phyloP scores from a whole-genome alignment of 2,329 filamentous ascomycete species.

The Colletotrichum lini region DNA sequence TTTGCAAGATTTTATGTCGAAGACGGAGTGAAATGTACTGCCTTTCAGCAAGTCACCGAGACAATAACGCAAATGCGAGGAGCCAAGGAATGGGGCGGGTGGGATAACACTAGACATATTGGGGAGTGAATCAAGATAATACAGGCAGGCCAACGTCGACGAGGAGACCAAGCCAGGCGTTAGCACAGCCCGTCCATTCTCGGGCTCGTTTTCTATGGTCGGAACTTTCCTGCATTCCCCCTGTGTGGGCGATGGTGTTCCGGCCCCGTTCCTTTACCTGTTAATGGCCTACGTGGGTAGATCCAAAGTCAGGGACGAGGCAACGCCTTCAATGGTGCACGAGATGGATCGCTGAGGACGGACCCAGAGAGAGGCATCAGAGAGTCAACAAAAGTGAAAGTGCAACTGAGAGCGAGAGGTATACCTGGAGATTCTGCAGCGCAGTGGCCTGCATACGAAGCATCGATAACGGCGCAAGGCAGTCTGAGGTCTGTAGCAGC shows the following conservation, averaged over 20 bases:
- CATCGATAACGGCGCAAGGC: slow-evolving; percentile 5
- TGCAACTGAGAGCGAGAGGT: neutral
- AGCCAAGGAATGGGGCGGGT: neutral
- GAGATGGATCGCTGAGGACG: neutral
- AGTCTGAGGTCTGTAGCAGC: slow-evolving; percentile 40
- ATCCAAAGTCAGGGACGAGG: neutral
- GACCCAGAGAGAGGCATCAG: neutral
- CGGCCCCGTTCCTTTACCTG: neutral
- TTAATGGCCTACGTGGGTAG: neutral
- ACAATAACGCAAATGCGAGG: neutral
- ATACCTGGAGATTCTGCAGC: neutral
- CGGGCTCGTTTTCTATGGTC: neutral
- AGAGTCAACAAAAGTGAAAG: too few relatives aligned
- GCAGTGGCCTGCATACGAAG: neutral
- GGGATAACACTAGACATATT: neutral
- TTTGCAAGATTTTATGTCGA: neutral
- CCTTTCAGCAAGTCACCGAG: neutral
- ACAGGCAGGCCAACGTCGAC: neutral
- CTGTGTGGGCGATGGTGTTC: neutral
- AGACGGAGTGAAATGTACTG: neutral
- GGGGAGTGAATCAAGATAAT: neutral
- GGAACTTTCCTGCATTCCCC: neutral
- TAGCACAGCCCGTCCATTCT: neutral
- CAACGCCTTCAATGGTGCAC: neutral
- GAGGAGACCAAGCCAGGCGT: slow-evolving; percentile 1